Conservation (phyloP, 306 rosid genomes). For the Vigna radiata region DNA sequence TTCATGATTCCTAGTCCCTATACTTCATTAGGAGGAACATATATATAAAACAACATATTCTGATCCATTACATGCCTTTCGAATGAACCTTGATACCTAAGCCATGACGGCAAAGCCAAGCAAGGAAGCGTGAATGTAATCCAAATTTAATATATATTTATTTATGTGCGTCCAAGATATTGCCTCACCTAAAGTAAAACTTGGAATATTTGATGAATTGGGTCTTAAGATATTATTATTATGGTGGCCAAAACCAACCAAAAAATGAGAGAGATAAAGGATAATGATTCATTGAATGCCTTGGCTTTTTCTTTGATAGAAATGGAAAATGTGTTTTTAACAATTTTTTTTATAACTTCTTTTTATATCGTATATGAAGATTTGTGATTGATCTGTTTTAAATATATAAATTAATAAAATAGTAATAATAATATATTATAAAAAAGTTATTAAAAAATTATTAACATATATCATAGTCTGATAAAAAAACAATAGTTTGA, state of each 20-base stretch:
- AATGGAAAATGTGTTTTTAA: no score
- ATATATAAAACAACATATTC: neutral
- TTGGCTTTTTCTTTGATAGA: neutral
- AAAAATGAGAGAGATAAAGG: neutral
- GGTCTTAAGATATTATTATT: neutral
- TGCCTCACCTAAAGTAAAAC: constrained; percentile 19
- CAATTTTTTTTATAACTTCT: no score
- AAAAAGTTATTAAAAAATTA: no score
- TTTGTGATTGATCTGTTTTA: no score
- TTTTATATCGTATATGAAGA: no score
- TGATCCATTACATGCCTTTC: neutral
- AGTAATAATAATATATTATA: no score
- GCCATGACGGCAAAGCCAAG: constrained; percentile 54
- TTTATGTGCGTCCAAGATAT: neutral
- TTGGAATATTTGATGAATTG: neutral
- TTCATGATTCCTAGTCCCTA: constrained; percentile 29
- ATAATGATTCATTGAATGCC: neutral
- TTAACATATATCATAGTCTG: no score
- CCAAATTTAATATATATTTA: neutral
- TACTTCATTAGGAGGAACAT: neutral
- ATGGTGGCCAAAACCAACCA: neutral
- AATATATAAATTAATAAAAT: no score
- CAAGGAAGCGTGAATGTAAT: constrained; percentile 36
- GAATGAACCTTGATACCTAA: constrained; percentile 31
- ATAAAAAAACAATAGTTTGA: no score